phyloP scores from a whole-genome alignment of 257 asterid species.

The Jasminum sambac region DNA sequence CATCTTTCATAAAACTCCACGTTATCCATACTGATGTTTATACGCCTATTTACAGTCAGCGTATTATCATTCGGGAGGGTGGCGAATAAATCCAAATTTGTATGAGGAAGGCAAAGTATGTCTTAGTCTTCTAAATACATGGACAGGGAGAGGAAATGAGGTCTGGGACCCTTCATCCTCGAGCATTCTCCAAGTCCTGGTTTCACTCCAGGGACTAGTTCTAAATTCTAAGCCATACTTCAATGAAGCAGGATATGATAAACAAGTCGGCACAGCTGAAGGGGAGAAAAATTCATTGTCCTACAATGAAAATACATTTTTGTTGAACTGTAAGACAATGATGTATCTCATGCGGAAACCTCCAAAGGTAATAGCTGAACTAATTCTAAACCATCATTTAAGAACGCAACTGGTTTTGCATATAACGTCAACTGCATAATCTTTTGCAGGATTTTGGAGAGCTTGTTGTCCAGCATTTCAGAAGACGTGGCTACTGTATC shows the following conservation, averaged over 20 bases:
- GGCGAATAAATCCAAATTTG: conserved; percentile 97
- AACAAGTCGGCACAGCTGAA: conserved; percentile 97
- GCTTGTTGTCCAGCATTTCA: conserved; percentile 74
- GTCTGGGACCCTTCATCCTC: conserved; percentile 97
- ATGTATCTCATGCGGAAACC: conserved; percentile 87
- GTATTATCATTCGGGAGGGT: conserved; percentile 97
- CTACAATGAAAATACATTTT: conserved; percentile 92
- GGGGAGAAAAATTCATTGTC: conserved; percentile 96
- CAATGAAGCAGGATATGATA: conserved; percentile 98
- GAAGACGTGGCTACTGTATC: conserved; percentile 76
- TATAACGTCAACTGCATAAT: background rate
- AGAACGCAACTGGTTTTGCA: background rate
- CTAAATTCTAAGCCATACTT: conserved; percentile 91
- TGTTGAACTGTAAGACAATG: conserved; percentile 96
- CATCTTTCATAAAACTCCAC: conserved; percentile 7
- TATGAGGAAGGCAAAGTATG: conserved; percentile 99
- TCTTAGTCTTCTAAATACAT: conserved; percentile 96
- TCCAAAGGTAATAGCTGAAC: conserved; percentile 95
- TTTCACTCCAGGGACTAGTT: conserved; percentile 97
- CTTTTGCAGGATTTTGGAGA: conserved; percentile 81
- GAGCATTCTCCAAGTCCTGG: conserved; percentile 96
- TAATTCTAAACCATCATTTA: background rate
- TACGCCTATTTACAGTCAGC: conserved; percentile 62
- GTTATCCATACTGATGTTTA: conserved; percentile 4
- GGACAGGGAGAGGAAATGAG: conserved; percentile 99